phyloP scores from a whole-genome alignment of 2,329 filamentous ascomycete genomes.

The Trematosphaeria pertusa region DNA sequence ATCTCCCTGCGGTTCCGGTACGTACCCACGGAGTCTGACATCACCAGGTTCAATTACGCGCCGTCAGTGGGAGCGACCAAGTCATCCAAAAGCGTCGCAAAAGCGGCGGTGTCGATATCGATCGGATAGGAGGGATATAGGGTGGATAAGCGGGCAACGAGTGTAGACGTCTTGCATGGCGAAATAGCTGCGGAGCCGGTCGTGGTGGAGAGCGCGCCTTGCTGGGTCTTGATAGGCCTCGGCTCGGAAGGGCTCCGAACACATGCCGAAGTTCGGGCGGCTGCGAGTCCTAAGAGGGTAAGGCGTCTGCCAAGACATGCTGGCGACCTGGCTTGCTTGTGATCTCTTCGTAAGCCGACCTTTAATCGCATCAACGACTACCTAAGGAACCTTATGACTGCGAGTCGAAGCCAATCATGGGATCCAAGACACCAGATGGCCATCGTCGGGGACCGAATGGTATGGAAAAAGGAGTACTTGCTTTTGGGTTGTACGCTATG shows the following conservation, averaged over 20 bases:
- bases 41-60: constrained; percentile 33
- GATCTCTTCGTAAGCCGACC: no score
- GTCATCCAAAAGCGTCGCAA: constrained; percentile 26
- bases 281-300: no score
- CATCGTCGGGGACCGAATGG: constrained; percentile 43
- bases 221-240: constrained; percentile 14
- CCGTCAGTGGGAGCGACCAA: constrained; percentile 15
- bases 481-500: background rate
- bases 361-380: no score
- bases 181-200: constrained; percentile 27
- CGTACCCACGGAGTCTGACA: constrained; percentile 53
- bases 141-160: constrained; percentile 2
- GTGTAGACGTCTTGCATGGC: constrained; percentile 32
- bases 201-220: constrained; percentile 12
- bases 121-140: constrained; percentile 1
- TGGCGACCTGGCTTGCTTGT: no score
- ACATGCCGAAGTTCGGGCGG: constrained; percentile 9
- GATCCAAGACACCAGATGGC: constrained; percentile 48
- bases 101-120: background rate
- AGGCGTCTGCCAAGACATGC: no score
- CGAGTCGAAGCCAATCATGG: constrained; percentile 34
- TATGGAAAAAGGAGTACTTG: constrained; percentile 17
- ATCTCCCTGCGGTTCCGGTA: constrained; percentile 7
- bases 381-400: constrained; percentile 13
- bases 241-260: constrained; percentile 16